Base-by-base conservation (phyloP, 192 early-diverging fungal genomes). In the Rhizoclosmatium globosum region DNA sequence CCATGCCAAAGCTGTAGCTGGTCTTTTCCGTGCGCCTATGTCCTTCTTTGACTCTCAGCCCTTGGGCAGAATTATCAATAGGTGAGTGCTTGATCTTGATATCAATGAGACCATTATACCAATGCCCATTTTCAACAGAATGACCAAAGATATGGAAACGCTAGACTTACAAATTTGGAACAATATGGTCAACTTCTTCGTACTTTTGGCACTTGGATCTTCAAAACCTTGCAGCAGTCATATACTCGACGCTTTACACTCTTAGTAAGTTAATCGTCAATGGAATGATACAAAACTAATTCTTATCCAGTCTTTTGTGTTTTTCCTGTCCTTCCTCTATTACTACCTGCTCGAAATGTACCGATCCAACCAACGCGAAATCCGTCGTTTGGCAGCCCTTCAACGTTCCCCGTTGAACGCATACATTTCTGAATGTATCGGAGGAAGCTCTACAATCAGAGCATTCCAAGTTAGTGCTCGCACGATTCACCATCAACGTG, bases 351-450 rank as follows among this genome's bases (percentile, higher is more conserved):
- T 82, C 46, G 19, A 68, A 3, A 78, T 77, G 45, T 88, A 84
- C 79, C 82, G 84, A 41, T 59, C 71, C 6, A 83, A 60, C 60
- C 67, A 57, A 59, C 76, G 83, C 21, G 85, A 86, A 70, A 79
- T 88, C 66, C 86, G 94, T 77, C 92, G 94, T 43, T 81, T 96
- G 3, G 92, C 93, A 60, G 92, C 92, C 4, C 89, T 93, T 38
- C 80, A 90, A 42, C 85, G 92, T 44, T 92, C 92, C 4, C 93
- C 95, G 0, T 83, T 98, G 2, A 76, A 88, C 87, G 74, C 89
- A 80, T 79, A 86, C 87, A 60, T 94, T 86, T 68, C 69, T 7
- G 93, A 94, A 60, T 86, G 91, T 0, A 68, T 94, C 47, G 88
- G 88, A 17, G 94, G 94, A 3, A 78, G 90, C 41, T 82, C 88